phyloP scores from a whole-genome alignment of 2,329 filamentous ascomycete genomes.

The Aspergillus novoparasiticus region DNA sequence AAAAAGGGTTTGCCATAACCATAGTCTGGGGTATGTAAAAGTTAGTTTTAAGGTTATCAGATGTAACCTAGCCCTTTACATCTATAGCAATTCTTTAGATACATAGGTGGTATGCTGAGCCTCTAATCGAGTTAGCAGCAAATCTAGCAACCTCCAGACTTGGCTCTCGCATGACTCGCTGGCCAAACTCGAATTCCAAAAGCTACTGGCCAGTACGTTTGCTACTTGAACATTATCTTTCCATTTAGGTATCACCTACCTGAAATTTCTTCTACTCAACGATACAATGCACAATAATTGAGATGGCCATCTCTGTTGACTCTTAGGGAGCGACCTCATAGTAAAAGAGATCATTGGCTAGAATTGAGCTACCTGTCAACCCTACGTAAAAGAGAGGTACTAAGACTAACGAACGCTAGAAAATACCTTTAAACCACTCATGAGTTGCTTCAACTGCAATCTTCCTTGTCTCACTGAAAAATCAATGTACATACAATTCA shows the following conservation, averaged over 20 bases:
- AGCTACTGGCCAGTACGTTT: no score
- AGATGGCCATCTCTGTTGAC: no score
- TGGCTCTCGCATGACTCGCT: not conserved
- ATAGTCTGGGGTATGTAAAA: not conserved
- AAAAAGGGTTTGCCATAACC: not conserved
- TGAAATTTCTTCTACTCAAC: no score
- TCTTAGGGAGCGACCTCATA: not conserved
- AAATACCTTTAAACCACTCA: not conserved
- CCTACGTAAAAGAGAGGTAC: not conserved
- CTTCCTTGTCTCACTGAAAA: not conserved
- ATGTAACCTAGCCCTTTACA: not conserved
- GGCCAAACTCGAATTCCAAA: no score
- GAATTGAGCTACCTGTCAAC: not conserved
- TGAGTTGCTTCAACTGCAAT: not conserved
- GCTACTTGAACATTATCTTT: no score
- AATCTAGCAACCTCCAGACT: not conserved
- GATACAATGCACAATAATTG: no score
- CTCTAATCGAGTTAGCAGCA: not conserved
- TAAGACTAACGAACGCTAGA: not conserved
- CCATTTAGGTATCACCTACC: no score
- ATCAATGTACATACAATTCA: not conserved
- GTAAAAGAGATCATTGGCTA: not conserved
- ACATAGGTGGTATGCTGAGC: not conserved
- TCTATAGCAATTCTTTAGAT: not conserved
- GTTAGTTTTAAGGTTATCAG: not conserved